Evolutionary conservation across 2,329 filamentous ascomycete genomes (phyloP).

Genomic region (Cylindrodendrum hubeiense): DNA sequence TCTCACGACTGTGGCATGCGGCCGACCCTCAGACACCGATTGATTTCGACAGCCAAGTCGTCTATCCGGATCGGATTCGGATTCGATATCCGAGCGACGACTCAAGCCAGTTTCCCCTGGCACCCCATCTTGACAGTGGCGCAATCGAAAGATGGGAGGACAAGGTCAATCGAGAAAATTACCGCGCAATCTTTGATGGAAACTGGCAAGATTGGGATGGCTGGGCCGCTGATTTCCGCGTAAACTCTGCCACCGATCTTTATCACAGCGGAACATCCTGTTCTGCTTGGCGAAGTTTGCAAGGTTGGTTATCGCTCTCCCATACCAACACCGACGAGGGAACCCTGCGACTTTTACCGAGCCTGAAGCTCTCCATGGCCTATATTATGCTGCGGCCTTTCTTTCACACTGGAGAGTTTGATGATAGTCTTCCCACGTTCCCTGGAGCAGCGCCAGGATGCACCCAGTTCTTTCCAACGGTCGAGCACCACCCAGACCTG

Average conservation of each 20-base stretch:
- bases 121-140: slow-evolving; percentile 77
- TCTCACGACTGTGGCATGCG: slow-evolving; percentile 12
- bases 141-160: slow-evolving; percentile 78
- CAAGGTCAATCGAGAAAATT: slow-evolving; percentile 72
- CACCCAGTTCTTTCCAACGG: slow-evolving; percentile 71
- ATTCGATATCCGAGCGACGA: slow-evolving; percentile 58
- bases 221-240: slow-evolving; percentile 77
- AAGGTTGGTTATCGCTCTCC: slow-evolving; percentile 85
- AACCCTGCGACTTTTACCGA: slow-evolving; percentile 80
- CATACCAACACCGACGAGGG: slow-evolving; percentile 76
- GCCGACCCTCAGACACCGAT: neutral
- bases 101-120: slow-evolving; percentile 60
- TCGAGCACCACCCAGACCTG: slow-evolving; percentile 74
- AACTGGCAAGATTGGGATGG: slow-evolving; percentile 83
- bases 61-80: slow-evolving; percentile 68
- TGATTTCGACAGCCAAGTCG: slow-evolving; percentile 15
- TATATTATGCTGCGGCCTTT: slow-evolving; percentile 85
- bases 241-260: slow-evolving; percentile 75
- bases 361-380: slow-evolving; percentile 76
- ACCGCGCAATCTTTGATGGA: slow-evolving; percentile 76
- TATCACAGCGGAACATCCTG: slow-evolving; percentile 57
- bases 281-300: slow-evolving; percentile 79
- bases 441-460: slow-evolving; percentile 76
- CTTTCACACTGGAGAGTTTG: slow-evolving; percentile 66
- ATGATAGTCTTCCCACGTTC: slow-evolving; percentile 60